A percentile compares a stretch with the other conserved stretches of the same genome.
phyloP scores from a whole-genome alignment of 495 filamentous ascomycete species.

The Penicillium parvum region DNA sequence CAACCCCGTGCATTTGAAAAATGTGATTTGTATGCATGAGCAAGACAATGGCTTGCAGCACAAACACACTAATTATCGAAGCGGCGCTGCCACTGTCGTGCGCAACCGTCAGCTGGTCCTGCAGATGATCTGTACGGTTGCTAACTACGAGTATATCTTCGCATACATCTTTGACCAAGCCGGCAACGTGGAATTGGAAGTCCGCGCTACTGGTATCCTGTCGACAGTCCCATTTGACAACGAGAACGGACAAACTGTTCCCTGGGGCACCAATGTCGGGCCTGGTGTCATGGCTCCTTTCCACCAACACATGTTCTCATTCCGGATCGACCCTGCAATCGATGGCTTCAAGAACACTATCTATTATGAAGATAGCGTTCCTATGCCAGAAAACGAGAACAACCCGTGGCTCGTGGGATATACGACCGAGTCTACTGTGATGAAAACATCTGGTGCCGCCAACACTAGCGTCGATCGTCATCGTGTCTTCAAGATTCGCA shows the following conservation, averaged over 20 bases:
- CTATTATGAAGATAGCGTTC: slow-evolving; percentile 66
- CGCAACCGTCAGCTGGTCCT: slow-evolving; percentile 59
- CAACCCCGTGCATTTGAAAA: slow-evolving; percentile 50
- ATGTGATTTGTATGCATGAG: slow-evolving; percentile 63
- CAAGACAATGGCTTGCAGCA: slow-evolving; percentile 62
- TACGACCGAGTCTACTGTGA: slow-evolving; percentile 54
- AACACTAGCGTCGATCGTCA: slow-evolving; percentile 60
- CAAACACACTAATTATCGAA: slow-evolving; percentile 66
- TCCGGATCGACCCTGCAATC: slow-evolving; percentile 78
- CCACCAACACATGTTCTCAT: slow-evolving; percentile 89
- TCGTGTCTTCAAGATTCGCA: slow-evolving; percentile 79
- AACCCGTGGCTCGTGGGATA: slow-evolving; percentile 83
- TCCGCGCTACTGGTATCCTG: slow-evolving; percentile 80
- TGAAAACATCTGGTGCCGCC: slow-evolving; percentile 56
- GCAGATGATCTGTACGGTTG: slow-evolving; percentile 73
- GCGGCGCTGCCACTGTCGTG: slow-evolving; percentile 54
- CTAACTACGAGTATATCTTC: slow-evolving; percentile 83
- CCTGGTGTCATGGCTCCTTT: slow-evolving; percentile 75
- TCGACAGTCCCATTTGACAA: slow-evolving; percentile 76
- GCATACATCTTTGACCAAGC: slow-evolving; percentile 84
- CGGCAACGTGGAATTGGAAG: slow-evolving; percentile 74
- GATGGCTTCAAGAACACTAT: slow-evolving; percentile 70
- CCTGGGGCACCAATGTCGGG: slow-evolving; percentile 81
- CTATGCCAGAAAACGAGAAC: slow-evolving; percentile 65
- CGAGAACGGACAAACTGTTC: slow-evolving; percentile 50